A percentile compares a stretch with the other conserved stretches of the same genome.
These are phyloP conservation scores for Penicillium riverlandense DNA, from an alignment of 495 filamentous ascomycete species.

Conservation along the genomic window DNA sequence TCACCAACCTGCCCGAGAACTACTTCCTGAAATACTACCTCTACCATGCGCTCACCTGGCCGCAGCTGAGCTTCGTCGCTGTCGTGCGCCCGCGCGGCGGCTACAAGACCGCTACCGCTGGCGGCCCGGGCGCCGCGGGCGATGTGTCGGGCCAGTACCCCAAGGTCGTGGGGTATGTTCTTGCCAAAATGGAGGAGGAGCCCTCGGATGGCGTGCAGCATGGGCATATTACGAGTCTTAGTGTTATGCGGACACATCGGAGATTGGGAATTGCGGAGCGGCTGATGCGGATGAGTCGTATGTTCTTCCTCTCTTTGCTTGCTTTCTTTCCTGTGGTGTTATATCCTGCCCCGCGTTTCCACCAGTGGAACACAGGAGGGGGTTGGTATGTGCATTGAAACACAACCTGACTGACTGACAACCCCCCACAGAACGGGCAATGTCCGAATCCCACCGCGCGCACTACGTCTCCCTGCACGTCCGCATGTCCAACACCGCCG, in stretches of 20 bases:
- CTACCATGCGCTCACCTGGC: conserved; percentile 97
- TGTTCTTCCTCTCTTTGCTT: conserved; percentile 28
- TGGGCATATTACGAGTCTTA: conserved; percentile 92
- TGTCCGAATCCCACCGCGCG: conserved; percentile 88
- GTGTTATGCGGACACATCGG: conserved; percentile 94
- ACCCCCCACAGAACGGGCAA: conserved; percentile 66
- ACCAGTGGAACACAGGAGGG: too few relatives aligned
- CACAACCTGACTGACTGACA: background rate
- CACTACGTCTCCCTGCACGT: conserved; percentile 94
- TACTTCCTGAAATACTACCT: conserved; percentile 99
- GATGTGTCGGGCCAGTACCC: conserved; percentile 70
- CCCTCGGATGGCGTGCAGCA: conserved; percentile 84
- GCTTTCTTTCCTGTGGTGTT: background rate
- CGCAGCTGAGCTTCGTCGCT: conserved; percentile 91
- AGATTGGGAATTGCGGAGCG: conserved; percentile 89
- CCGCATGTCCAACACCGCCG: conserved; percentile 85
- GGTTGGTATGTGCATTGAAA: too few relatives aligned
- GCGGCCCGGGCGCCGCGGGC: conserved; percentile 10
- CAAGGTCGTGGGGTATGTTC: conserved; percentile 97
- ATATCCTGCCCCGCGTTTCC: too few relatives aligned
- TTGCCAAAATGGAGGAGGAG: conserved; percentile 99
- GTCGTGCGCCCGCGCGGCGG: conserved; percentile 75
- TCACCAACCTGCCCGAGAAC: conserved; percentile 98
- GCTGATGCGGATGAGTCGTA: conserved; percentile 93
- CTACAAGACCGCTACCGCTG: conserved; percentile 21